Evolutionary conservation across 192 early-diverging fungal genomes (phyloP).

Genomic region (Backusella parvicylindrica): DNA sequence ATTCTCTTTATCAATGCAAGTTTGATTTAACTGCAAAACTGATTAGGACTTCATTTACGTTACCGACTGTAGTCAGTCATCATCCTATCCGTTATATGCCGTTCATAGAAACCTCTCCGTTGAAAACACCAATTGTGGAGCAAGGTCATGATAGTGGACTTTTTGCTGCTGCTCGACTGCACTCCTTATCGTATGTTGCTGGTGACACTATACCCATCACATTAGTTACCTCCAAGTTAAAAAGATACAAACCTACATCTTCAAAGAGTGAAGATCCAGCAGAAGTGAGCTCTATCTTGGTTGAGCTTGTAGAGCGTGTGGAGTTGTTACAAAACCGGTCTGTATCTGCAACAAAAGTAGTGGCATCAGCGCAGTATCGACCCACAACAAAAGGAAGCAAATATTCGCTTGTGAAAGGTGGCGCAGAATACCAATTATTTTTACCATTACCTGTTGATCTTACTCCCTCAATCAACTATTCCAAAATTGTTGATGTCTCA

Average conservation of each 20-base stretch:
- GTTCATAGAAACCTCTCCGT: conserved; percentile 21
- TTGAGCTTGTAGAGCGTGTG: conserved; percentile 1
- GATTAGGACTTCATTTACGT: conserved; percentile 2
- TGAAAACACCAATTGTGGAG: conserved; percentile 7
- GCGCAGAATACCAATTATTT: conserved; percentile 2
- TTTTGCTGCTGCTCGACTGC: background rate
- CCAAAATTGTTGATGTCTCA: conserved; percentile 5
- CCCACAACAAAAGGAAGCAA: conserved; percentile 1
- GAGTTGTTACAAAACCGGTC: background rate
- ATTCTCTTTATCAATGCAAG: conserved; percentile 7
- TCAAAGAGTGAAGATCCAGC: conserved; percentile 6
- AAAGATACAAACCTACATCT: background rate
- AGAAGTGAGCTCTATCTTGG: background rate
- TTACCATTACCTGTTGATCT: conserved; percentile 10
- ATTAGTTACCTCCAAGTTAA: background rate
- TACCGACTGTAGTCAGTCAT: background rate
- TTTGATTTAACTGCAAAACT: conserved; percentile 12
- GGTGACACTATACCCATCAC: conserved; percentile 9
- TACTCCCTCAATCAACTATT: conserved; percentile 16
- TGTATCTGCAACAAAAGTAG: background rate
- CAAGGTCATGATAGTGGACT: background rate
- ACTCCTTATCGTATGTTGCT: conserved; percentile 18
- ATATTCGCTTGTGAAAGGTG: conserved; percentile 5
- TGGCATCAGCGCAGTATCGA: background rate
- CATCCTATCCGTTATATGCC: conserved; percentile 14